Evolutionary conservation across 345 rosid genomes (phyloP), one percentile per base, ranked within the genome.

Genomic region (Eucalyptus pauciflora): DNA sequence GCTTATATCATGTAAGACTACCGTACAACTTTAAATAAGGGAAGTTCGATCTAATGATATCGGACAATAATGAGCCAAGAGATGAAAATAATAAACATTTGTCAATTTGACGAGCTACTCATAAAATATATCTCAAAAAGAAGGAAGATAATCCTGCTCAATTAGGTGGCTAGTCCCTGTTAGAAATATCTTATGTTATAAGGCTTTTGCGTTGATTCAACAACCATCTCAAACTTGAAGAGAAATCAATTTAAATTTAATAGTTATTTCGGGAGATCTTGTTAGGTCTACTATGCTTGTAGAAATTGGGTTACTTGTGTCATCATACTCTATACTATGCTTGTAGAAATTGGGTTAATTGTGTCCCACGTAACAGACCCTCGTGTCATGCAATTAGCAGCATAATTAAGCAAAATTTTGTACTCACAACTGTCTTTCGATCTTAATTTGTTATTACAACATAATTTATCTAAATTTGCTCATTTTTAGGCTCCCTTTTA

Each of bases 51-150:
- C 5, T 5, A 31, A 1, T 31, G 43, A 31, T 16, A 8, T 8
- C 2, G 5, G 43, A 17, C 12, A 69, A 64, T 64, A 64, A 69
- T 0, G 4, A 64, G 10, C 0, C 2, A 13, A 33, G 12, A 71
- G 2, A 71, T 17, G 45, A 71, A 18, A 71, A 9, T 9, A 33
- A 16, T 8, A 33, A 71, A 37, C 27, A 37, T 10, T 37, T 20
- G 20, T 37, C 81, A 3, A 71, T 33, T 71, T 71, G 46, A 71
- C 1, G 14, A 18, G 81, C 4, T 71, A 18, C 25, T 37, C 14
- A 37, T 69, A 18, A 71, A 31, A 56, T 24, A 10, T 56, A 24
- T 56, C 13, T 56, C 13, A 56, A 56, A 56, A 37, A 71, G 46
- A 71, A 71, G 12, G 46, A 37, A 71, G 27, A 18, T 37, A 17